Conservation (phyloP, 441 rosid genomes). For the Mallotus japonicus region DNA sequence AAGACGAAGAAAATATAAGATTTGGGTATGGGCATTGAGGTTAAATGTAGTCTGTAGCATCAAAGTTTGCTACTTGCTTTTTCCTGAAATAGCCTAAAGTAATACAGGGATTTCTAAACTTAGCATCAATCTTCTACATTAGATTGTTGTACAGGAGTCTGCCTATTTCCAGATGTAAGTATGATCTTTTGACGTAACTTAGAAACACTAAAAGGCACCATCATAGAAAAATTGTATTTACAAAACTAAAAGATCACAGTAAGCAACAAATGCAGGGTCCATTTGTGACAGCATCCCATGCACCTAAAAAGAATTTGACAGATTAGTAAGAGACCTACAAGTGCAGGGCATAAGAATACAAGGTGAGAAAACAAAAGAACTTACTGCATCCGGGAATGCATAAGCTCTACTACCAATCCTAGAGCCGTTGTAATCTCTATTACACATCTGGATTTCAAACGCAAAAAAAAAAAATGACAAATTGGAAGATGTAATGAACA, state of each 20-base stretch:
- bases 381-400: conserved; percentile 93
- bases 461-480: too few relatives aligned
- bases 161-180: neutral
- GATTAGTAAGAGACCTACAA: neutral
- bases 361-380: conserved; percentile 18
- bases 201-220: neutral
- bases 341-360: neutral
- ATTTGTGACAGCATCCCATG: conserved; percentile 97
- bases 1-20: too few relatives aligned
- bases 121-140: neutral
- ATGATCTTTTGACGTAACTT: neutral
- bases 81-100: neutral
- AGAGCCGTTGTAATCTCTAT: conserved; percentile 97
- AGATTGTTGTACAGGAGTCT: neutral
- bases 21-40: too few relatives aligned
- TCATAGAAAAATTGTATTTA: neutral
- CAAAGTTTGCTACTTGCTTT: neutral
- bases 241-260: conserved; percentile 19
- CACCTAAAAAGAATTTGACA: conserved; percentile 54
- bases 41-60: too few relatives aligned
- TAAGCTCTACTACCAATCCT: too few relatives aligned
- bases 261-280: conserved; percentile 92
- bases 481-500: too few relatives aligned
- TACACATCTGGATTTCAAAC: conserved; percentile 55
- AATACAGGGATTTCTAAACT: neutral